Evolutionary conservation across 306 rosid species (phyloP).

Genomic region (Potentilla sterilis): DNA sequence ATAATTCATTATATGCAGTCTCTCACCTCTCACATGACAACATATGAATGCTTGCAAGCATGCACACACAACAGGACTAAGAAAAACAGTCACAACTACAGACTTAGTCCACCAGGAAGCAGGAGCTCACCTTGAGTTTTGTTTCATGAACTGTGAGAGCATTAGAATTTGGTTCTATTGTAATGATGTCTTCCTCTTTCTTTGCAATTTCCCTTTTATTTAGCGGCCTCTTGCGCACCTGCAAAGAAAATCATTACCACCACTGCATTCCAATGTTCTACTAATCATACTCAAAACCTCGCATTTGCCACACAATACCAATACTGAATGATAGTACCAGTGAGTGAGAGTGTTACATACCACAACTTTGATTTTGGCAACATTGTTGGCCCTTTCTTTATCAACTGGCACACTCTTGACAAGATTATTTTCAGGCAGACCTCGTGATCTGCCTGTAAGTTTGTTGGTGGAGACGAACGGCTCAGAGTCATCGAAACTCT

Average conservation of each 20-base stretch:
- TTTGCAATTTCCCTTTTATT: slow-evolving; percentile 71
- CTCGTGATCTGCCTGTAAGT: slow-evolving; percentile 42
- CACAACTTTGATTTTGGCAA: slow-evolving; percentile 85
- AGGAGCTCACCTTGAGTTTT: slow-evolving; percentile 63
- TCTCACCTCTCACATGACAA: background rate
- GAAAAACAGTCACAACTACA: slow-evolving; percentile 9
- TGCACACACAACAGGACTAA: background rate
- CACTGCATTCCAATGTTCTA: background rate
- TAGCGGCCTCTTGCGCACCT: slow-evolving; percentile 87
- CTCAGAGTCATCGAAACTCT: slow-evolving; percentile 50
- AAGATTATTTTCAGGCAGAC: slow-evolving; percentile 49
- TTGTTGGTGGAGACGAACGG: slow-evolving; percentile 37
- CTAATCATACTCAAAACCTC: background rate
- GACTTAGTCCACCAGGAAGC: slow-evolving; percentile 11
- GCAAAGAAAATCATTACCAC: slow-evolving; percentile 20
- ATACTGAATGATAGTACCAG: background rate
- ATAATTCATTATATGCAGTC: background rate
- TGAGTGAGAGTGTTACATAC: slow-evolving; percentile 40
- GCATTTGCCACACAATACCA: background rate
- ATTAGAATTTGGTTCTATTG: slow-evolving; percentile 58
- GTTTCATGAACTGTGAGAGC: slow-evolving; percentile 79
- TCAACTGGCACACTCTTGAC: slow-evolving; percentile 57
- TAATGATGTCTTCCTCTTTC: slow-evolving; percentile 77
- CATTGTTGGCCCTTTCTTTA: slow-evolving; percentile 72
- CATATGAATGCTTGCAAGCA: background rate